These are phyloP conservation scores for Phytophthora pluvialis DNA, from an alignment of 352 stramenopile genomes.

Conservation along the genomic window DNA sequence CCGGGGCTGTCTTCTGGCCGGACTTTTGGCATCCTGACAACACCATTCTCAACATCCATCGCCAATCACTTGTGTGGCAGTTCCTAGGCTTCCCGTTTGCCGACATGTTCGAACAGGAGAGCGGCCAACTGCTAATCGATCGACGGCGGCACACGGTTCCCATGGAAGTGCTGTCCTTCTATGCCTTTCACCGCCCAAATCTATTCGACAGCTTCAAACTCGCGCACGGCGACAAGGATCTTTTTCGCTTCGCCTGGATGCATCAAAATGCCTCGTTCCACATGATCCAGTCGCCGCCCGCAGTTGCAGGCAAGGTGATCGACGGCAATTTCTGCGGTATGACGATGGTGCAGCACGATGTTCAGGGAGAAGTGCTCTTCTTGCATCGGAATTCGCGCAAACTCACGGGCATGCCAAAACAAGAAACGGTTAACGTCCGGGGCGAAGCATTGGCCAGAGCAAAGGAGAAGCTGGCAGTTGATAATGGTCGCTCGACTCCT, in stretches of 20 bases:
- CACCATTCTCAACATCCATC: constrained; percentile 77
- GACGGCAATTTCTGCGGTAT: constrained; percentile 52
- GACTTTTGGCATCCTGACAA: constrained; percentile 70
- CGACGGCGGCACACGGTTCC: constrained; percentile 37
- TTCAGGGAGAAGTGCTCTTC: constrained; percentile 49
- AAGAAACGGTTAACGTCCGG: background rate
- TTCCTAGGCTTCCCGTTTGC: constrained; percentile 47
- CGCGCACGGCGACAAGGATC: constrained; percentile 61
- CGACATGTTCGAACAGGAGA: constrained; percentile 75
- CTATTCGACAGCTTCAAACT: constrained; percentile 50
- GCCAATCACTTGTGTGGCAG: constrained; percentile 60
- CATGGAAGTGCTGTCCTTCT: constrained; percentile 45
- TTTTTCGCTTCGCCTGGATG: constrained; percentile 68
- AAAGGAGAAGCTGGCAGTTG: constrained; percentile 19
- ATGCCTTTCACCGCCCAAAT: constrained; percentile 48
- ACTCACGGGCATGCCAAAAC: constrained; percentile 29
- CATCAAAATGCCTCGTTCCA: constrained; percentile 51
- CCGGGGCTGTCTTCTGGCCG: constrained; percentile 63
- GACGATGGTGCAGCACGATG: constrained; percentile 57
- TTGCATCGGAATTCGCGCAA: constrained; percentile 63
- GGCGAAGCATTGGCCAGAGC: constrained; percentile 14
- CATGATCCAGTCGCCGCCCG: constrained; percentile 55
- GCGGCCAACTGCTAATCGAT: constrained; percentile 60
- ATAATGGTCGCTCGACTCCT: constrained; percentile 18
- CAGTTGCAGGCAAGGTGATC: constrained; percentile 41